Evolutionary conservation across 148 eudicot species (phyloP), one percentile per base, ranked within the genome.

Genomic region (Chenopodium album): DNA sequence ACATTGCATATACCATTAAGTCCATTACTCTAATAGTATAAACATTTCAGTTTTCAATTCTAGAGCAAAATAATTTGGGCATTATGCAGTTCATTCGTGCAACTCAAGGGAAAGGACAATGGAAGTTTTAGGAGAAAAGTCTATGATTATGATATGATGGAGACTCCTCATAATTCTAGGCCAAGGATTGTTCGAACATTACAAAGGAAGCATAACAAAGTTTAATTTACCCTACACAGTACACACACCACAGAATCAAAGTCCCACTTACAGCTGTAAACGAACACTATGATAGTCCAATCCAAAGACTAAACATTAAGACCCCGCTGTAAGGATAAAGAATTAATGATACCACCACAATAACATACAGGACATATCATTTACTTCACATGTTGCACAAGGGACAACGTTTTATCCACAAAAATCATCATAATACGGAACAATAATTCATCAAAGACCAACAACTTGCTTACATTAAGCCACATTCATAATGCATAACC

Each of bases 371-470:
- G 60, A 74, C 78, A 78, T 75, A 75, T 74, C 34, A 68, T 41
- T 34, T 78, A 60, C 63, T 73, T 80, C 85, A 83, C 85, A 78
- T 73, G 74, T 46, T 74, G 66, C 73, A 54, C 23, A 78, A 64
- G 52, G 32, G 67, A 73, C 78, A 73, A 65, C 52, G 46, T 20
- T 74, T 19, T 66, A 74, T 64, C 78, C 46, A 80, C 17, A 71
- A 44, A 59, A 65, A 50, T 41, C 73, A 79, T 50, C 12, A 56
- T 17, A 34, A 64, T 26, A 26, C 44, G 72, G 16, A 72, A 72
- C 50, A 20, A 71, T 19, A 16, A 29, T 32, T 13, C 44, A 32
- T 37, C 50, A 71, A 22, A 20, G 4, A 19, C 67, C 54, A 22
- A 12, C 54, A 22, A 12, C 62, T 48, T 37, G 16, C 41, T 56